Conservation (phyloP, 2,329 filamentous ascomycete genomes). For the Teratosphaeria nubilosa region DNA sequence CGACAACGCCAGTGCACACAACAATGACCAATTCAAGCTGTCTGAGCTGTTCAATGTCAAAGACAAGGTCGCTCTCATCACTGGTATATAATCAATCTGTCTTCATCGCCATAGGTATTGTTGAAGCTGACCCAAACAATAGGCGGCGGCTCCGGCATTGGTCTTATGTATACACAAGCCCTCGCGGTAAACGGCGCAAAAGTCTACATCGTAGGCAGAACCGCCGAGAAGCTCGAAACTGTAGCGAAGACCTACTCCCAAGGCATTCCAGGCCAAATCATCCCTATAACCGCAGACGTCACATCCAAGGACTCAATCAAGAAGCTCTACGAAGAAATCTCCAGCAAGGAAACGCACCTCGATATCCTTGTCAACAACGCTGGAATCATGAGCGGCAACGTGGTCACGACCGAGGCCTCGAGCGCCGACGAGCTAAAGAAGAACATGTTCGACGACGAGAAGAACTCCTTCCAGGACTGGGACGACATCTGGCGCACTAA, state of each 20-base stretch:
- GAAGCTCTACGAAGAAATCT: slow-evolving; percentile 33
- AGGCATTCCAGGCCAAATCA: slow-evolving; percentile 36
- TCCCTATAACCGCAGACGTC: slow-evolving; percentile 36
- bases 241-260: slow-evolving; percentile 35
- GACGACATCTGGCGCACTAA: slow-evolving; percentile 36
- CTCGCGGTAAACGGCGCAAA: slow-evolving; percentile 34
- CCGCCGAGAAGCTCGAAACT: slow-evolving; percentile 38
- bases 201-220: slow-evolving; percentile 40
- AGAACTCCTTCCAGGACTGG: slow-evolving; percentile 35
- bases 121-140: neutral
- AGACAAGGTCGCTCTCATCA: slow-evolving; percentile 32
- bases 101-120: neutral
- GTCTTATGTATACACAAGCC: slow-evolving; percentile 38
- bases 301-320: slow-evolving; percentile 34
- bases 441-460: slow-evolving; percentile 35
- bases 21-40: slow-evolving; percentile 28
- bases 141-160: slow-evolving; percentile 39
- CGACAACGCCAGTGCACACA: slow-evolving; percentile 14
- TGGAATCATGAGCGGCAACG: slow-evolving; percentile 31
- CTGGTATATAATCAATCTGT: slow-evolving; percentile 8
- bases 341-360: slow-evolving; percentile 34
- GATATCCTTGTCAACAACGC: slow-evolving; percentile 40
- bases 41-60: slow-evolving; percentile 28
- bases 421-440: slow-evolving; percentile 34
- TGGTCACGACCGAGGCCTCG: slow-evolving; percentile 28